phyloP scores from a whole-genome alignment of 495 filamentous ascomycete genomes.

The Collariella sp. region DNA sequence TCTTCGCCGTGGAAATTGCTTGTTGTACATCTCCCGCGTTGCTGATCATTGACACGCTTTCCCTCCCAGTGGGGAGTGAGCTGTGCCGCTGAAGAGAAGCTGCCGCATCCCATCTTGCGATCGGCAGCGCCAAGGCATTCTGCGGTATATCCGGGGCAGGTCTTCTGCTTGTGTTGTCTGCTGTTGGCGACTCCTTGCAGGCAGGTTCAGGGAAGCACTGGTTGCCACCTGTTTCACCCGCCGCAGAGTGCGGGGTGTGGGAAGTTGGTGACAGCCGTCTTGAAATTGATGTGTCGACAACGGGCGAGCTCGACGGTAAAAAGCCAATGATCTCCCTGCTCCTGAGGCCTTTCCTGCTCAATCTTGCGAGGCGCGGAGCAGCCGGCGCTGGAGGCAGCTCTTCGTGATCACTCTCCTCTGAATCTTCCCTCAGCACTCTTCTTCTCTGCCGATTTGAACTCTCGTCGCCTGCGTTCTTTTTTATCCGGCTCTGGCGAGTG shows the following conservation, averaged over 20 bases:
- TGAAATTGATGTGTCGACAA: not conserved
- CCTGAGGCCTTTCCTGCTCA: conserved; percentile 34
- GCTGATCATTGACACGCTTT: not conserved
- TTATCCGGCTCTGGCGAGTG: not conserved
- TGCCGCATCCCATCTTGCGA: not conserved
- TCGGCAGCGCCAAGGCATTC: not conserved
- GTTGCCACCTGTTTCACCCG: not conserved
- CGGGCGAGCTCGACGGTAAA: conserved; percentile 21
- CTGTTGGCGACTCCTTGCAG: not conserved
- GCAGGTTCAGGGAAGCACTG: not conserved
- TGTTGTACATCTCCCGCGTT: not conserved
- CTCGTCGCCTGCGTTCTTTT: not conserved
- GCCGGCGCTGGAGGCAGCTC: conserved; percentile 16
- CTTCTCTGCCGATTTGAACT: not conserved
- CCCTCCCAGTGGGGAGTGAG: not conserved
- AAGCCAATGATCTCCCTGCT: conserved; percentile 40
- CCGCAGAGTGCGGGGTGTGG: not conserved
- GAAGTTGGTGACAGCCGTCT: not conserved
- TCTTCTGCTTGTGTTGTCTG: too few relatives aligned
- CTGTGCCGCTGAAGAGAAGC: not conserved
- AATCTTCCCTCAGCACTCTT: not conserved
- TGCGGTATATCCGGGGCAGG: not conserved
- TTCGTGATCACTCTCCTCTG: conserved; percentile 8
- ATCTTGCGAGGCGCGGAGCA: conserved; percentile 26
- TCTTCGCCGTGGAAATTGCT: not conserved